A percentile compares a stretch with the other conserved stretches of the same genome.
Conservation (phyloP, 1,139 yeast species). For the Lipomyces yarrowii region DNA sequence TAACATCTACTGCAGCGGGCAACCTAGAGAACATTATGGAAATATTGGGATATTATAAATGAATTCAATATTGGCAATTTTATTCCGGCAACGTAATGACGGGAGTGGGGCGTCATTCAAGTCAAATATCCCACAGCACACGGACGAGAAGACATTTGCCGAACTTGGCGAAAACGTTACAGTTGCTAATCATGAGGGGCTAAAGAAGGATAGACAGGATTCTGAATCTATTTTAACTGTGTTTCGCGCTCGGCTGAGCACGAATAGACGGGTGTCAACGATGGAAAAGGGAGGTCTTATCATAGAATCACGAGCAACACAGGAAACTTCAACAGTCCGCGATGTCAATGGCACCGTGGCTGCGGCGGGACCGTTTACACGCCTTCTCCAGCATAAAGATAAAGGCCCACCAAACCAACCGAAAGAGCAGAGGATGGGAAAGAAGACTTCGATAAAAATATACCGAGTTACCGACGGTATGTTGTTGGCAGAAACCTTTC, state of each 20-base stretch:
- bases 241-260: neutral
- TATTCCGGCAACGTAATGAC: neutral
- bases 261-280: neutral
- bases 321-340: neutral
- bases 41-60: neutral
- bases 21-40: neutral
- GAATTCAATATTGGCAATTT: neutral
- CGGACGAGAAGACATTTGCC: neutral
- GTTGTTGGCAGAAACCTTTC: neutral
- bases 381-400: neutral
- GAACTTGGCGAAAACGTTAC: neutral
- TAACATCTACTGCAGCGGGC: neutral
- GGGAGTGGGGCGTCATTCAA: neutral
- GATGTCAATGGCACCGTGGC: neutral
- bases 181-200: neutral
- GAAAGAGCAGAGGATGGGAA: neutral
- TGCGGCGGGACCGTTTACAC: neutral
- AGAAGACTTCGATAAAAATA: conserved; percentile 2
- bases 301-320: neutral
- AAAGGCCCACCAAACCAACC: neutral
- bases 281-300: neutral
- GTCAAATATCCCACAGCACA: neutral
- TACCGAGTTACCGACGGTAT: conserved; percentile 13
- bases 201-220: neutral
- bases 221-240: neutral